Evolutionary conservation across 179 eudicot species (phyloP), one percentile per base, ranked within the genome.

Genomic region (Sideroxylon spinosum): DNA sequence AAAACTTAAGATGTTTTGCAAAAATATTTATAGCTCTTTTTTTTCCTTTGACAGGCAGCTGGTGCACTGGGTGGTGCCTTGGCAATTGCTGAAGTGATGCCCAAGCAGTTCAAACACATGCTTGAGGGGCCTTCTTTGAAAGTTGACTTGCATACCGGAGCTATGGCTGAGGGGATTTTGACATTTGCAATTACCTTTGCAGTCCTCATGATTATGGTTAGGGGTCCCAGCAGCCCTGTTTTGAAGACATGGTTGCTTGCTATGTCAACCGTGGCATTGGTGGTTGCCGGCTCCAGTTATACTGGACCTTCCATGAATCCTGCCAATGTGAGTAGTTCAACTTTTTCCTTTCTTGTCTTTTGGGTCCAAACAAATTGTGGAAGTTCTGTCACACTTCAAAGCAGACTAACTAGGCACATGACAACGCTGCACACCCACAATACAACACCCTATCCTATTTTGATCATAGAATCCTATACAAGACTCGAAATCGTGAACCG

Each of bases 281-380:
- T 94, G 22, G 86, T 90, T 76, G 73, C 84, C 50, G 97, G 98
- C 69, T 82, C 93, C 57, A 79, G 82, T 37, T 94, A 90, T 56
- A 91, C 98, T 0, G 98, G 98, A 65, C 96, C 98, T 78, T 86
- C 98, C 59, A 91, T 94, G 96, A 94, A 94, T 83, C 98, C 98
- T 78, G 96, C 92, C 78, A 92, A 92, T 79, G 98, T 92, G 80
- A 91, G 96, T 86, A 19, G 9, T 13, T 3, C 66, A 28, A 50
- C 17, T 28, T 28, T 57, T 16, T 61, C 19, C 26, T 56, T 56
- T 48, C 17, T 48, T 55, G 23, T 59, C 6, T 32, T 32, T 50
- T n/a, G 57, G n/a, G 61, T 20, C 16, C 20, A 3, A 17, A 48
- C 16, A 63, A 76, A 22, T 49, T 20, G 10, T 17, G 61, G 53